Base-by-base conservation (phyloP, 129 eudicot genomes). In the Calendula officinalis region DNA sequence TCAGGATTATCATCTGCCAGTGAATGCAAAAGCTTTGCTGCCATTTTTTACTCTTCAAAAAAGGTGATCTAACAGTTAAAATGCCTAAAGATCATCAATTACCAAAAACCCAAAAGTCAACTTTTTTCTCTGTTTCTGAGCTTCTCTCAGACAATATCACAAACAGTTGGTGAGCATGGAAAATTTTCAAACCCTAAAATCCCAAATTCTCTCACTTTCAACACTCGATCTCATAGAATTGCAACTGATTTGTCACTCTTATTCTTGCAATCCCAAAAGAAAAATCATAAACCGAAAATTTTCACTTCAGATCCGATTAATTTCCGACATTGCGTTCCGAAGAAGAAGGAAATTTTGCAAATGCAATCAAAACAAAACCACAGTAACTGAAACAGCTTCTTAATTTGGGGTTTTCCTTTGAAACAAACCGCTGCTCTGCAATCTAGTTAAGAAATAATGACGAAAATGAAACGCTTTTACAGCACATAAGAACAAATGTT, bases 1-100 rank as follows among this genome's bases (percentile, higher is more conserved):
- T 90, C 89, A 37, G 88, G 83, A 63, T 90, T 86, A 0, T 90
- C 97, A 58, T 90, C 97, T 39, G 92, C 79, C 65, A 86, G 52
- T 52, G 97, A 81, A 77, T 84, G 95, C 58, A 86, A 70, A 62
- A 86, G 78, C 62, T 83, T 90, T 39, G 97, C 90, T 62, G 94
- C 95, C 97, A 86, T 86, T 53, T 49, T 45, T 66, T 60, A 47
- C 9, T 22, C 15, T 56, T 82, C 46, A 78, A 17, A 36, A 32
- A 22, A 1, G 30, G 30, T 22, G 30, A 22, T 22, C 30, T 22
- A 22, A 22, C 1, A 22, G 30, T 22, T 22, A 22, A 22, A 22
- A 22, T 22, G 30, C 30, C 30, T 22, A 22, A 22, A 22, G 30
- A 22, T 22, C 2, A 22, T 22, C 30, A 22, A 22, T 22, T 0